phyloP scores from a whole-genome alignment of 2,329 filamentous ascomycete genomes.

The Botryotinia narcissicola region DNA sequence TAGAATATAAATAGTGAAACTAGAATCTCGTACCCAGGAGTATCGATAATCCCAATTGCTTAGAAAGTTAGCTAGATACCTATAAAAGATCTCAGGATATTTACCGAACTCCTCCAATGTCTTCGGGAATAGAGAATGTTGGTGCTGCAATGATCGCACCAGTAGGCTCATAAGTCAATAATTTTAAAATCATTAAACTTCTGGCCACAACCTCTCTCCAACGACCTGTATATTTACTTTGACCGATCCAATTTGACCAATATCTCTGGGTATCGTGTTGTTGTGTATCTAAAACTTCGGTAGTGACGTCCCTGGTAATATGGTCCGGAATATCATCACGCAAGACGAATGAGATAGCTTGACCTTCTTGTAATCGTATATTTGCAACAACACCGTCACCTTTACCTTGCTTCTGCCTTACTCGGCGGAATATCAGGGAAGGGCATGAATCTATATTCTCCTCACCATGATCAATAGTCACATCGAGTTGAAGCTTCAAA shows the following conservation, averaged over 20 bases:
- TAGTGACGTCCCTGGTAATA: slow-evolving; percentile 57
- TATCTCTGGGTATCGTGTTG: slow-evolving; percentile 69
- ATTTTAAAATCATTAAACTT: slow-evolving; percentile 71
- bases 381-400: slow-evolving; percentile 62
- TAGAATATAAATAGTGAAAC: slow-evolving; percentile 75
- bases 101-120: slow-evolving; percentile 60
- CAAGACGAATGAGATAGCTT: slow-evolving; percentile 67
- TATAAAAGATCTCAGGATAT: slow-evolving; percentile 8
- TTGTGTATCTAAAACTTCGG: slow-evolving; percentile 55
- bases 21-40: slow-evolving; percentile 74
- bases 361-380: slow-evolving; percentile 61
- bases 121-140: slow-evolving; percentile 75
- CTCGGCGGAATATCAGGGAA: slow-evolving; percentile 54
- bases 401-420: slow-evolving; percentile 49
- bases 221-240: slow-evolving; percentile 67
- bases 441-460: slow-evolving; percentile 49
- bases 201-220: slow-evolving; percentile 71
- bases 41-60: slow-evolving; percentile 72
- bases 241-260: slow-evolving; percentile 72
- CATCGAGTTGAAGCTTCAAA: slow-evolving; percentile 63
- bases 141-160: slow-evolving; percentile 75
- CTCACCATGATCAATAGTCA: slow-evolving; percentile 62
- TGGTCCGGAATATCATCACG: slow-evolving; percentile 60
- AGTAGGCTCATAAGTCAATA: slow-evolving; percentile 75
- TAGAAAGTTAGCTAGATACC: slow-evolving; percentile 10